Evolutionary conservation across 345 rosid species (phyloP).

Genomic region (Sisymbrium altissimum): DNA sequence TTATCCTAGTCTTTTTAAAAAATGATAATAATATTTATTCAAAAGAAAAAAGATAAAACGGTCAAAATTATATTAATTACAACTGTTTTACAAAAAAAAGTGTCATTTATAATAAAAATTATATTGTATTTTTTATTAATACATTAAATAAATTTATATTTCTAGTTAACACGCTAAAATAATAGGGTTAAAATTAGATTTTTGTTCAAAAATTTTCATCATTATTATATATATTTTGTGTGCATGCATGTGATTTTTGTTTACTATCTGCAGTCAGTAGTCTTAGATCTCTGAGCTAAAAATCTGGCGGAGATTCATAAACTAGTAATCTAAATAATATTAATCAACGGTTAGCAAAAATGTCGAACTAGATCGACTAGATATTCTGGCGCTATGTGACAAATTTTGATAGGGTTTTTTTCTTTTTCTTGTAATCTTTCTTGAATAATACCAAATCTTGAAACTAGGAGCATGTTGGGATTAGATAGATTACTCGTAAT

Average conservation of each 20-base stretch:
- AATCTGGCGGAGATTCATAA: not conserved
- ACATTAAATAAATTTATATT: no score
- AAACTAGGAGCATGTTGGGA: constrained; percentile 34
- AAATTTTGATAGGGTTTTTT: not conserved
- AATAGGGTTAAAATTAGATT: no score
- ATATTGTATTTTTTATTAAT: no score
- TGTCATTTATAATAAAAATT: no score
- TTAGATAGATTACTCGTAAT: constrained; percentile 20
- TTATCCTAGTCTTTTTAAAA: no score
- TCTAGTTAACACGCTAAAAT: no score
- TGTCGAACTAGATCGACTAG: not conserved
- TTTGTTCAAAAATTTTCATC: not conserved
- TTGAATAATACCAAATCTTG: constrained; percentile 32
- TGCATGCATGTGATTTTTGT: not conserved
- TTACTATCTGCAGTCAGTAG: not conserved
- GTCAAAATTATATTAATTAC: no score
- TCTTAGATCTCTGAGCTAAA: constrained; percentile 13
- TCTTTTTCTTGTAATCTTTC: constrained; percentile 2
- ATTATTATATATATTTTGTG: not conserved
- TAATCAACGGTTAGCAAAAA: not conserved
- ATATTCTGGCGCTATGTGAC: constrained; percentile 19
- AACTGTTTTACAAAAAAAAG: no score
- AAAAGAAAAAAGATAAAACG: no score
- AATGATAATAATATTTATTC: no score
- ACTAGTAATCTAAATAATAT: not conserved